These are phyloP conservation scores for Cryptococcus deneoformans DNA, from an alignment of 1,284 basidiomycete genomes.

Conservation along the genomic window DNA sequence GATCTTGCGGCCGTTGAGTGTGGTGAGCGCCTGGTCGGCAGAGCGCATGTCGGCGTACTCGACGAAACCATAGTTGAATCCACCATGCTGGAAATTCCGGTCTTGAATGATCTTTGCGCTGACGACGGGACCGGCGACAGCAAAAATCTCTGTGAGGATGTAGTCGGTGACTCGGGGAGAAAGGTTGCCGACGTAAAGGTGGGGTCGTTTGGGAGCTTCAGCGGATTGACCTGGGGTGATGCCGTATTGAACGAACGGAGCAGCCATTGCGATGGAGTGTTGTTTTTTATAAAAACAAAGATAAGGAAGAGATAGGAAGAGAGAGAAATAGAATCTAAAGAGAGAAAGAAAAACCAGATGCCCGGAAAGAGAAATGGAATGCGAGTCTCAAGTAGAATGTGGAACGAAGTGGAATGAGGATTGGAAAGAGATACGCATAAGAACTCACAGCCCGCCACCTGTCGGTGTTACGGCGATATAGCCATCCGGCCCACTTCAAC, in stretches of 20 bases:
- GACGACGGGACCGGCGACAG: slow-evolving; percentile 90
- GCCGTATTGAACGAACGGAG: slow-evolving; percentile 5
- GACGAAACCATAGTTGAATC: slow-evolving; percentile 97
- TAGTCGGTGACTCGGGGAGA: slow-evolving; percentile 72
- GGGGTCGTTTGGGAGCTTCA: slow-evolving; percentile 57
- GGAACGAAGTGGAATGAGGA: slow-evolving; percentile 4
- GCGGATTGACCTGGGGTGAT: slow-evolving; percentile 13
- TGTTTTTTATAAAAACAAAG: neutral
- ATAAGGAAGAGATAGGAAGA: neutral
- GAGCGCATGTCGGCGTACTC: slow-evolving; percentile 97
- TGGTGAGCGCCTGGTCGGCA: slow-evolving; percentile 93
- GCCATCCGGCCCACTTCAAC: too few relatives aligned
- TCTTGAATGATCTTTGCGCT: slow-evolving; percentile 99
- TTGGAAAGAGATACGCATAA: neutral
- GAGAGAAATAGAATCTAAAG: neutral
- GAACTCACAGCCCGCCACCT: too few relatives aligned
- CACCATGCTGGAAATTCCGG: slow-evolving; percentile 95
- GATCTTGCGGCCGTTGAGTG: slow-evolving; percentile 95
- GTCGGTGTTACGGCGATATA: too few relatives aligned
- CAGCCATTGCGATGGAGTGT: slow-evolving; percentile 3
- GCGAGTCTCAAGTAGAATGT: neutral
- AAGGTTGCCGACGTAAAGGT: slow-evolving; percentile 96
- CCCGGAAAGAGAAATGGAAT: neutral
- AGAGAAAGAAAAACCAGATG: slow-evolving; percentile 5
- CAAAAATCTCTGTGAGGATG: slow-evolving; percentile 92